Base-by-base conservation (phyloP, 805 yeast species). In the Yarrowia sp. region DNA sequence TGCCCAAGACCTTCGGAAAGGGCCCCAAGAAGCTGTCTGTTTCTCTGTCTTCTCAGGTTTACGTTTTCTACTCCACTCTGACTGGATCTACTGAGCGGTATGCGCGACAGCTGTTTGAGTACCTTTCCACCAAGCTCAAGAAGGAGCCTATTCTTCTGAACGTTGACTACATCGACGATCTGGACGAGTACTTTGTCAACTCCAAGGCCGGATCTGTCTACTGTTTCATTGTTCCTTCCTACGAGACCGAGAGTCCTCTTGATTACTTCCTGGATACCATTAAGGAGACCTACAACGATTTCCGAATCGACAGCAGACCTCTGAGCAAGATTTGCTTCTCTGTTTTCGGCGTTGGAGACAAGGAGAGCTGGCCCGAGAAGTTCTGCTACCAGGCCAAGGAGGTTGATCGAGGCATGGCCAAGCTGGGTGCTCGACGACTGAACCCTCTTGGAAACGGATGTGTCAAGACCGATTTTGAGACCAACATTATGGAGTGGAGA, bases 201-300 rank as follows among this genome's bases (percentile, higher is more conserved):
- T 64, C 68, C 33, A 66, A 69, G 29, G 60, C 67, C 27, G 72
- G 72, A 4, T 80, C 84, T 61, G 74, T 90, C 12, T 91, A 90
- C 68, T 71, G 92, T 35, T 66, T 91, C 63, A 89, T 91, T 14
- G 77, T 91, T 31, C 97, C 97, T 1, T 90, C 97, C 0, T 91
- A 91, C 70, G 97, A 90, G 66, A 88, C 92, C 0, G 97, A 91
- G 72, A 88, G 96, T 1, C 97, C 97, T 13, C 79, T 92, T 31
- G 97, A 91, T 72, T 92, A 84, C 70, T 90, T 90, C 72, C 76
- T 91, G 62, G 96, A 89, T 68, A 84, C 88, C 44, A 77, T 91
- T 66, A 80, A 83, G 65, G 97, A 91, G 62, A 90, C 96, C 1
- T 83, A 83, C 64, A 86, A 86, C 65, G 97, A 91, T 72, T 90